A percentile compares a stretch with the other conserved stretches of the same genome.
Conservation (phyloP, 176 grass and related monocot genomes). For the Musa acuminata region DNA sequence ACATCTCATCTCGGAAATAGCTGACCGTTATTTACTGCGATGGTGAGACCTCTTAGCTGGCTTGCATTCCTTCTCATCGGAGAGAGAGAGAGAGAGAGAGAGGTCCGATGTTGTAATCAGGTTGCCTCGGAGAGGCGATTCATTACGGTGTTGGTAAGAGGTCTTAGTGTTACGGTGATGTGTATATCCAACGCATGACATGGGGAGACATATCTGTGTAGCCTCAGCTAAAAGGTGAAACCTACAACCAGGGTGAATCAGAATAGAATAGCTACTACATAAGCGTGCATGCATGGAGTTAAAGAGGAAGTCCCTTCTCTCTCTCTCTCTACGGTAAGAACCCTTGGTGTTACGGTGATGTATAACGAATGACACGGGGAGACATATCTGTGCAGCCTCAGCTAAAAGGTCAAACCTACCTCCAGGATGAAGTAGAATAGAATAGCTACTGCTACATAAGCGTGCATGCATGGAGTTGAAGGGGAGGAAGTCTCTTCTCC, state of each 20-base stretch:
- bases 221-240: neutral
- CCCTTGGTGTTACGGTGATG: too few species aligned
- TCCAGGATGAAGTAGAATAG: neutral
- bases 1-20: neutral
- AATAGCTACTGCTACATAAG: neutral
- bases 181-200: neutral
- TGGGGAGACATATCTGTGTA: neutral
- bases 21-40: neutral
- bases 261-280: neutral
- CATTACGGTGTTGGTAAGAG: neutral
- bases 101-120: too few species aligned
- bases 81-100: constrained; percentile 16
- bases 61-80: neutral
- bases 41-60: neutral
- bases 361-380: neutral
- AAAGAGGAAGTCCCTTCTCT: neutral
- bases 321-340: neutral
- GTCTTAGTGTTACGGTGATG: too few species aligned
- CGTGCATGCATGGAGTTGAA: constrained; percentile 17
- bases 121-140: too few species aligned
- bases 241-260: neutral
- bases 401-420: neutral
- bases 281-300: constrained; percentile 21
- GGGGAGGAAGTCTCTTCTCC: neutral
- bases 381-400: neutral